phyloP scores from a whole-genome alignment of 2,329 filamentous ascomycete species.

The Talaromyces rugulosus region DNA sequence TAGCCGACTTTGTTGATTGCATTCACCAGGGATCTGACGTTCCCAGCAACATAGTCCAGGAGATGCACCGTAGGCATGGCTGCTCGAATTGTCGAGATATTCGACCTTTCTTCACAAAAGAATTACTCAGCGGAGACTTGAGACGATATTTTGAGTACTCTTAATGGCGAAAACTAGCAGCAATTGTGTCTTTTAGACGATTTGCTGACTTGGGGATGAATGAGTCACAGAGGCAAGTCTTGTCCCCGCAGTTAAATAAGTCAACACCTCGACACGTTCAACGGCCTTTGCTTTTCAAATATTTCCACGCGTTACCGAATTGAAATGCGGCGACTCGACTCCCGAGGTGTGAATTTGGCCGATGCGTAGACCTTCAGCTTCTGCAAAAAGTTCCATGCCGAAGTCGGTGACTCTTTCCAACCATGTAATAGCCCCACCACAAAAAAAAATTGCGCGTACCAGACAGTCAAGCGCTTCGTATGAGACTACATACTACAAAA shows the following conservation, averaged over 20 bases:
- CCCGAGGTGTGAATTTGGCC: not conserved
- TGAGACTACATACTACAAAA: not conserved
- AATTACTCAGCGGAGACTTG: not conserved
- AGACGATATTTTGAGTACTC: not conserved
- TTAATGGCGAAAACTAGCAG: not conserved
- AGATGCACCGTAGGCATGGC: constrained; percentile 47
- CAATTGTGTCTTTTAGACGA: not conserved
- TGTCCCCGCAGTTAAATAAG: not conserved
- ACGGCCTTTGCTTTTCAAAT: not conserved
- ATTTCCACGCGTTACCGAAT: not conserved
- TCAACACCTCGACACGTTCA: not conserved
- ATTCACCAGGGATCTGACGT: constrained; percentile 92
- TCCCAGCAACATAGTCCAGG: constrained; percentile 89
- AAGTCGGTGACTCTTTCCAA: not conserved
- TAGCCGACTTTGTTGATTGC: constrained; percentile 95
- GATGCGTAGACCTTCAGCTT: not conserved
- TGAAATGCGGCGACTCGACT: not conserved
- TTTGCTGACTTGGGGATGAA: not conserved
- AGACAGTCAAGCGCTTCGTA: not conserved
- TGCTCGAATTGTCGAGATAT: not conserved
- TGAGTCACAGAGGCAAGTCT: constrained; percentile 9
- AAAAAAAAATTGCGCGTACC: not conserved
- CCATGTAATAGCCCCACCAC: not conserved
- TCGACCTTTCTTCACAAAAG: not conserved
- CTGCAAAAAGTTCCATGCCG: not conserved